These are phyloP conservation scores for Candida maesae DNA, from an alignment of 805 yeast genomes.

Conservation along the genomic window DNA sequence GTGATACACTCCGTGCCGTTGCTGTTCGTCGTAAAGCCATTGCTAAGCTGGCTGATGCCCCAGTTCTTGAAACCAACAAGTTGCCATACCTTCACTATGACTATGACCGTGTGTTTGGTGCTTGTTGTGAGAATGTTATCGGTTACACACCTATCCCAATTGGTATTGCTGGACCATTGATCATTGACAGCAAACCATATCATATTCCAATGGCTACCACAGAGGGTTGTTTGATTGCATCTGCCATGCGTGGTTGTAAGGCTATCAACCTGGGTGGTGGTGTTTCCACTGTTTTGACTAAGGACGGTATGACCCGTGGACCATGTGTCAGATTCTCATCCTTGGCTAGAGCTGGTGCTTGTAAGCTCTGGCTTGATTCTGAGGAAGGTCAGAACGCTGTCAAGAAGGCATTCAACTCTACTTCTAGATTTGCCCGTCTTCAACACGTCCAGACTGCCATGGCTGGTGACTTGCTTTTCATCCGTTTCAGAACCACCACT, in stretches of 20 bases:
- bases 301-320: slow-evolving; percentile 99
- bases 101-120: slow-evolving; percentile 95
- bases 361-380: slow-evolving; percentile 92
- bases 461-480: slow-evolving; percentile 86
- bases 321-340: slow-evolving; percentile 92
- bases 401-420: slow-evolving; percentile 90
- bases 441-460: slow-evolving; percentile 88
- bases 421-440: slow-evolving; percentile 94
- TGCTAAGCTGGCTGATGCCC: slow-evolving; percentile 76
- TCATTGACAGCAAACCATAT: slow-evolving; percentile 82
- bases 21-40: slow-evolving; percentile 89
- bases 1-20: slow-evolving; percentile 89
- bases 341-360: slow-evolving; percentile 85
- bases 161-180: slow-evolving; percentile 96
- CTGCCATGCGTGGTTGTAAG: slow-evolving; percentile 98
- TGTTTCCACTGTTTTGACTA: slow-evolving; percentile 83
- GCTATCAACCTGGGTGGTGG: slow-evolving; percentile 98
- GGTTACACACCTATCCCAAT: slow-evolving; percentile 96
- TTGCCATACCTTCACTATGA: slow-evolving; percentile 84
- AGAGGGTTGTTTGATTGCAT: slow-evolving; percentile 97
- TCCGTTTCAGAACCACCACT: slow-evolving; percentile 96
- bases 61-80: slow-evolving; percentile 64
- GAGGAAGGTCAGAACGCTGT: slow-evolving; percentile 84
- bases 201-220: slow-evolving; percentile 99
- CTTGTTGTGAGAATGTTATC: slow-evolving; percentile 98